Percentiles rank a stretch among this genome's conserved stretches.
Evolutionary conservation across 2,329 filamentous ascomycete species (phyloP).

Genomic region (Scytalidium lignicola): DNA sequence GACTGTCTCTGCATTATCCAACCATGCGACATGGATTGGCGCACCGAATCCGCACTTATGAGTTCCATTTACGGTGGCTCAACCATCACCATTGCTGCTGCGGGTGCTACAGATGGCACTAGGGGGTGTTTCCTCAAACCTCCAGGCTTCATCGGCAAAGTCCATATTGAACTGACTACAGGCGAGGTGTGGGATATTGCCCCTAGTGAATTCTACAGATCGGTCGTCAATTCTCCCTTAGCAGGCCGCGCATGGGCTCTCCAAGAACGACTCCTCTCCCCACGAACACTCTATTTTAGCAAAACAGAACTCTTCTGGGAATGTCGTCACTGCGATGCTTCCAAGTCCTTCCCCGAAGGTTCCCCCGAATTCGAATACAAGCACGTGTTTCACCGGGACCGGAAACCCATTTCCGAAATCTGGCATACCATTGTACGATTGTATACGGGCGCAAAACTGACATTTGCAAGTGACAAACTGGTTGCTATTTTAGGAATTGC

Average conservation of each 20-base stretch:
- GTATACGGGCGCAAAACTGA: conserved; percentile 5
- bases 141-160: neutral
- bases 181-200: neutral
- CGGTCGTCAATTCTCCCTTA: conserved; percentile 2
- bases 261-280: conserved; percentile 13
- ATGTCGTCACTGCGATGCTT: conserved; percentile 7
- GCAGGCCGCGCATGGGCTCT: conserved; percentile 11
- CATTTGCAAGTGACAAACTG: conserved; percentile 6
- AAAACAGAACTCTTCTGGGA: conserved; percentile 16
- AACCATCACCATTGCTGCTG: conserved; percentile 11
- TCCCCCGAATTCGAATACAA: neutral
- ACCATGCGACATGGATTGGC: conserved; percentile 11
- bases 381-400: conserved; percentile 2
- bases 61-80: conserved; percentile 10
- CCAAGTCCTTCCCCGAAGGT: conserved; percentile 5
- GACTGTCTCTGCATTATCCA: conserved; percentile 18
- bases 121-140: conserved; percentile 7
- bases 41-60: conserved; percentile 13
- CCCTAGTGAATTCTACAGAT: neutral
- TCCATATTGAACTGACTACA: neutral
- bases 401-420: conserved; percentile 2
- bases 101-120: conserved; percentile 8
- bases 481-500: conserved; percentile 9
- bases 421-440: conserved; percentile 4
- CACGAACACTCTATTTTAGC: conserved; percentile 12